phyloP scores from a whole-genome alignment of 495 filamentous ascomycete genomes.

The Tuber calosporum region DNA sequence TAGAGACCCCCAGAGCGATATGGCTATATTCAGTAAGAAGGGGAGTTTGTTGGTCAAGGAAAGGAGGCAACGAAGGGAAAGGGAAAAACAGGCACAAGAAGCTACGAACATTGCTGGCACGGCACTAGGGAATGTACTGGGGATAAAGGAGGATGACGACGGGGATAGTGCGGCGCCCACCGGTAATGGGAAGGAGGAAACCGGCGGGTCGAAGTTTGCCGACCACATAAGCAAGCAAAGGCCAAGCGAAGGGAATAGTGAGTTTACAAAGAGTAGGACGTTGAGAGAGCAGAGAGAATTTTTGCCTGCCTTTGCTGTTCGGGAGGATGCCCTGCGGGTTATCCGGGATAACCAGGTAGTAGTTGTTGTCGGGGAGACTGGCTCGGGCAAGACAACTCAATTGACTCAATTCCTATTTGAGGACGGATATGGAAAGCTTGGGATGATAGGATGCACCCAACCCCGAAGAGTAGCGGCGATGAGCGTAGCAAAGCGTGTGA shows the following conservation, averaged over 20 bases:
- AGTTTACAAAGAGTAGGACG: constrained; percentile 87
- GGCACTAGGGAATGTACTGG: constrained; percentile 86
- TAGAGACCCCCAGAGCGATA: constrained; percentile 90
- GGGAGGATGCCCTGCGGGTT: constrained; percentile 88
- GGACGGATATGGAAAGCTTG: constrained; percentile 77
- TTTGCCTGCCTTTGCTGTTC: constrained; percentile 91
- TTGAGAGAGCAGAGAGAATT: constrained; percentile 87
- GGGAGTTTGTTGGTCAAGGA: constrained; percentile 91
- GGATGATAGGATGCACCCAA: constrained; percentile 95
- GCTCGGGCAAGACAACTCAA: constrained; percentile 96
- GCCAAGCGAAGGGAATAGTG: constrained; percentile 69
- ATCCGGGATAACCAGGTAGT: constrained; percentile 96
- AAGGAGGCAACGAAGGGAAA: constrained; percentile 80
- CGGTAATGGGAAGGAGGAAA: constrained; percentile 61
- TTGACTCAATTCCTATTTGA: constrained; percentile 92
- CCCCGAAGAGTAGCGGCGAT: constrained; percentile 95
- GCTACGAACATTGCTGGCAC: constrained; percentile 92
- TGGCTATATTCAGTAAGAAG: constrained; percentile 97
- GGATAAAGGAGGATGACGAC: constrained; percentile 75
- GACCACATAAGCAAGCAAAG: constrained; percentile 72
- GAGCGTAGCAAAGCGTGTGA: constrained; percentile 95
- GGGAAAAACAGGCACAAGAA: constrained; percentile 90
- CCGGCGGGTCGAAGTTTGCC: constrained; percentile 73
- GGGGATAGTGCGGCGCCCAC: constrained; percentile 32
- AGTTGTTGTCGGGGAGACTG: constrained; percentile 94